Base-by-base conservation (phyloP, 1,284 basidiomycete genomes). In the Austroboletus novae-zelandiae region DNA sequence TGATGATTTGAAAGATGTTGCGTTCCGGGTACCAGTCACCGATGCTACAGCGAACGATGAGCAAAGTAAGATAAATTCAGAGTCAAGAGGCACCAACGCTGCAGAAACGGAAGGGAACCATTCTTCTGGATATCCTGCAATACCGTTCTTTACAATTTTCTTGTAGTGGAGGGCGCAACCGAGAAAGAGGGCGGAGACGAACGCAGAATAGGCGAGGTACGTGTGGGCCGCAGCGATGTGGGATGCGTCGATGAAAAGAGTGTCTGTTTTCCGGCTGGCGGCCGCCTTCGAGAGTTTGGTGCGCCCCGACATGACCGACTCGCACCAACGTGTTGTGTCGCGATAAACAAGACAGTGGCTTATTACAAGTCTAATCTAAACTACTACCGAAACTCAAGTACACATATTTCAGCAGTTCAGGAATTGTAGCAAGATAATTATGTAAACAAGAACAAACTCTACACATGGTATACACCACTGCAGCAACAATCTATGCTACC, bases 71-170 rank as follows among this genome's bases (percentile, higher is more conserved):
- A 15, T 2, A 8, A 4, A 7, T 11, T 23, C 9, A 40, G 25
- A n/a, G 9, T 11, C 27, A 2, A 35, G 29, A 43, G 18, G 3
- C 29, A 44, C 17, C 15, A 17, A 91, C 88, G 92, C 92, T 9
- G 94, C 91, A 27, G 92, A 95, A 4, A 97, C 94, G 4, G 90
- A 93, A 7, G 93, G 94, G 63, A 91, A 94, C 89, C 89, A 96
- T 66, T 96, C 94, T 36, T 94, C 72, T 0, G 94, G 94, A 66
- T 89, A 96, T 18, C 83, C 86, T 45, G 89, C 86, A 32, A 96
- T 81, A 14, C 80, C 81, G 65, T 97, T 97, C 74, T 91, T 93
- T 47, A 95, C 92, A 32, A 98, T 86, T 65, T 89, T 89, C 61
- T 84, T 80, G 74, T 89, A 97, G 64, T 96, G 89, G 11, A 91